Evolutionary conservation across 1,284 basidiomycete species (phyloP).

Genomic region (Macrocybe sp.): DNA sequence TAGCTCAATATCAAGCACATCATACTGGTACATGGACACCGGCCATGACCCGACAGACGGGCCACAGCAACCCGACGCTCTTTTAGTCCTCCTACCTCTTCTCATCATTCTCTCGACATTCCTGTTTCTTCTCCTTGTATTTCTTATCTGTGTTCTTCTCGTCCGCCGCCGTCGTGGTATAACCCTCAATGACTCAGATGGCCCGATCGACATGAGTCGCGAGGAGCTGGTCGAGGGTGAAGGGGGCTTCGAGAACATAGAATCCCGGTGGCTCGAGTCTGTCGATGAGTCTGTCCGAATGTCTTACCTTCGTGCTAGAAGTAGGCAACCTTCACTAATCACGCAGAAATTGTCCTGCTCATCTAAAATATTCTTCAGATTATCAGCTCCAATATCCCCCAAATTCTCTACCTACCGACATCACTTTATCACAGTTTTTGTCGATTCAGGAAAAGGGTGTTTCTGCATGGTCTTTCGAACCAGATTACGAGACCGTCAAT

Average conservation of each 20-base stretch:
- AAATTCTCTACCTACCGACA: conserved; percentile 90
- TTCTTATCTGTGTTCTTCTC: conserved; percentile 83
- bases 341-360: conserved; percentile 1
- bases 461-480: conserved; percentile 96
- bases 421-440: conserved; percentile 94
- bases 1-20: too few relatives aligned
- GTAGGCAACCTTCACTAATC: conserved; percentile 38
- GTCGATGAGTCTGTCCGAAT: conserved; percentile 65
- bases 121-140: conserved; percentile 86
- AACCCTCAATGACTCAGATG: conserved; percentile 80
- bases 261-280: conserved; percentile 90
- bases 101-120: conserved; percentile 91
- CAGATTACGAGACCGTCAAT: conserved; percentile 91
- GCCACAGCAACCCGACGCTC: conserved; percentile 45
- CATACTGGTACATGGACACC: too few relatives aligned
- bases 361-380: conserved; percentile 43
- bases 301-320: conserved; percentile 85
- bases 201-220: conserved; percentile 89
- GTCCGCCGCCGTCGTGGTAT: conserved; percentile 80
- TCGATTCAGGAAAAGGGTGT: conserved; percentile 98
- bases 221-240: conserved; percentile 88
- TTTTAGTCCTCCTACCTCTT: conserved; percentile 84
- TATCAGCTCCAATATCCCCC: conserved; percentile 90
- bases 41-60: conserved; percentile 10
- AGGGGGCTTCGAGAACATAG: conserved; percentile 88